Evolutionary conservation across 2,329 filamentous ascomycete species (phyloP), one percentile per base, ranked within the genome.

Genomic region (Eurotiales sp.): DNA sequence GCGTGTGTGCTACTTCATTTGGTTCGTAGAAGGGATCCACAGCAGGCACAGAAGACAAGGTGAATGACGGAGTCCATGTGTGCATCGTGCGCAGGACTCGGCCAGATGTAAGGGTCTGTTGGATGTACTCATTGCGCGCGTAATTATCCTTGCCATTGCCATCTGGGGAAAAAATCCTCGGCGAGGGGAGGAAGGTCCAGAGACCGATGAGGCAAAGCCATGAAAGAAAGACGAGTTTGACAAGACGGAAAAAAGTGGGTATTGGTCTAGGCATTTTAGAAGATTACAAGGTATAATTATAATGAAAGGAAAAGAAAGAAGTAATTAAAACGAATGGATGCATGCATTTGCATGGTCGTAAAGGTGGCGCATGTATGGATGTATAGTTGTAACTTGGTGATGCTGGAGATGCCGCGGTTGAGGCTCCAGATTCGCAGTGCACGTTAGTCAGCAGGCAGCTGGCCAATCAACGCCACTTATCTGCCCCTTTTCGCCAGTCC

Each of bases 111-210:
- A 53, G 17, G 2, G 19, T 36, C 3, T 43, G 14, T 27, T 48
- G 40, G 6, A 53, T 43, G 11, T 30, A 10, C 7, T 49, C 17
- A 29, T 49, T 25, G 37, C n/a, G 37, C 23, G 14, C 19, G 22
- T 47, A 19, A 21, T 40, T 15, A 40, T 39, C 8, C 12, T 5
- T 2, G n/a, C 7, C 30, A 5, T 7, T 47, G 15, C 34, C 14
- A 4, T 14, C 17, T 7, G 37, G 5, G 11, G 14, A 21, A n/a
- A n/a, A n/a, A n/a, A 47, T 27, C 14, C 29, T 30, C 15, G 34
- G 40, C 5, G 51, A 53, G 14, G 51, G 51, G 8, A 53, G 51
- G 27, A 53, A 53, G 10, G 34, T 34, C 51, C 51, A 53, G 29
- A 53, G 39, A 21, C 45, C 46, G 19, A 53, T 48, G 12, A 49